Evolutionary conservation across 164 flowering plant species (phyloP), one percentile per base, ranked within the genome.

Genomic region (Sextonia rubra): DNA sequence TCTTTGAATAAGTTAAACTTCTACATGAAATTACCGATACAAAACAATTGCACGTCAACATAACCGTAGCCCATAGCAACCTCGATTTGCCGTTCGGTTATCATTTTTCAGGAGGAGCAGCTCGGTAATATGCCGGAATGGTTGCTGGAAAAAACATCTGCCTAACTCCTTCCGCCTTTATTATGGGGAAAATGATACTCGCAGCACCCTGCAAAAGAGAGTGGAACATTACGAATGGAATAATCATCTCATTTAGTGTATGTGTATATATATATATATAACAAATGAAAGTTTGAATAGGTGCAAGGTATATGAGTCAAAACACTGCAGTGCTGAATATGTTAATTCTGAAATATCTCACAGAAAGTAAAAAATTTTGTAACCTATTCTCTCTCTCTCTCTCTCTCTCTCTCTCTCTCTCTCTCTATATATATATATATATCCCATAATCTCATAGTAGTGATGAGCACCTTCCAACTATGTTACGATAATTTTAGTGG

Each of bases 91-190:
- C 58, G 14, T 52, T 52, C 6, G 2, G 14, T 12, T 25, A 9
- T 61, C n/a, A 30, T 15, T 64, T 17, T 17, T 29, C 47, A 18
- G 67, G 26, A 6, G 86, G 85, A 44, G 88, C 86, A 64, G 82
- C 82, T 82, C 89, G 80, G 73, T 86, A 85, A 68, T 85, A 81
- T 27, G 95, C 92, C 18, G 88, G 88, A 15, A 88, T 77, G 3
- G 88, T 87, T 5, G 86, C 86, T 0, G 92, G 95, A 75, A 90
- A 87, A 73, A 90, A 90, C 95, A 90, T 90, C 73, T 90, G 90
- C 81, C 95, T 81, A 24, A 89, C 79, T 67, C 95, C 95, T 79
- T 90, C 95, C 0, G 92, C 91, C 76, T 78, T 87, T 71, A 90
- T 90, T 58, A 90, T 90, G 4, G 95, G 92, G 72, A 89, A 83